Base-by-base conservation (phyloP, 176 grass and related monocot genomes). In the Coix lacrymajobi region DNA sequence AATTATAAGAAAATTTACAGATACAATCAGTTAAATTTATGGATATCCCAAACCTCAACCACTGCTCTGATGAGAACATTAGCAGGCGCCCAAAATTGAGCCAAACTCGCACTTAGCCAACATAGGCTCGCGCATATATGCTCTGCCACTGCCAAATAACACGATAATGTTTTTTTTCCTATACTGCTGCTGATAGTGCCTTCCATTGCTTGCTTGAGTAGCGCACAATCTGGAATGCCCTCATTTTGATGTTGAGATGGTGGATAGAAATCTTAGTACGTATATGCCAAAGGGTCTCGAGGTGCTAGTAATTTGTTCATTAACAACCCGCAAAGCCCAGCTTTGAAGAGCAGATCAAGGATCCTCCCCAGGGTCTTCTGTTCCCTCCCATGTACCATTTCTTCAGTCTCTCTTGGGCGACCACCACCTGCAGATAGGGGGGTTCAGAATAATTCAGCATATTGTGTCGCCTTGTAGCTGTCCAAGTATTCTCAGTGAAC, bases 341-440 rank as follows among this genome's bases (percentile, higher is more conserved):
- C 1, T 25, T 62, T 16, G 6, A n/a, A 6, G 12, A 9, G 2
- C 2, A 3, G 31, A 19, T 84, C 44, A 76, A 30, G 78, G 65
- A 56, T 71, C 44, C 37, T 34, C 20, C 36, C 52, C 0, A 81
- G 81, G 58, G 14, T 74, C 79, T 83, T n/a, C 68, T 83, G 7
- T 88, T 69, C 85, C 83, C 62, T 13, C 82, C 80, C 78, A 70
- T 77, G 68, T 91, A 89, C 94, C 94, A 97, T 41, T 56, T 91
- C 34, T 87, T 91, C 28, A 91, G 73, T 17, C 89, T 77, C 46
- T 85, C 91, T 83, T 91, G 71, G 49, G 94, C 62, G 60, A 67
- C 36, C 8, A 40, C 54, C n/a, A 97, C 94, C 91, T 97, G 69
- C 69, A 75, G 78, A 64, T 64, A 81, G 0, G 40, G 33, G 25